Base-by-base conservation (phyloP, 1,284 basidiomycete genomes). In the Bjerkandera adusta region DNA sequence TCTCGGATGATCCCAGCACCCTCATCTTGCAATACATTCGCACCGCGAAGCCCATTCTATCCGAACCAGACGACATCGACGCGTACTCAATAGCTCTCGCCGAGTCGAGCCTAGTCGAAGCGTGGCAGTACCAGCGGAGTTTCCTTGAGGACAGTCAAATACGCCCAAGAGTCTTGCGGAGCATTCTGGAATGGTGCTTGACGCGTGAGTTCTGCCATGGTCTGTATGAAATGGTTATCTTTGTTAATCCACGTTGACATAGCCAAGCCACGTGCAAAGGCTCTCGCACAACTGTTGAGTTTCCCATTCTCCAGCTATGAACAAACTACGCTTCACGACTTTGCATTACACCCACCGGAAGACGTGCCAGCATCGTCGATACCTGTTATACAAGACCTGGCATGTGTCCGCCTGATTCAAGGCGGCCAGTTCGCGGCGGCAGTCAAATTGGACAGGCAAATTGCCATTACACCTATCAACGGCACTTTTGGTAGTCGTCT, bases 321-420 rank as follows among this genome's bases (percentile, higher is more conserved):
- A 61, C 76, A 85, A 55, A 60, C 68, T 1, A 61, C 76, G 11
- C 62, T 90, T 1, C 75, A 81, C 36, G 52, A 66, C 0, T 81
- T 79, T 51, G 82, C 83, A 1, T 68, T 79, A 18, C 67, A 75
- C 13, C 81, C 85, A 3, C 79, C 84, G 0, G 54, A 70, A 27
- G 57, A 69, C 22, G 63, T 84, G 20, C 63, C 79, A 0, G 50
- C 70, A 0, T 51, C 68, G 0, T 78, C 81, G 1, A 65, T 84
- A 16, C 73, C 79, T 2, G 69, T 82, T 10, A 65, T 93, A 0
- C 89, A 92, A 62, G 87, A 92, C 57, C 75, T 93, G n/a, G 75
- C 91, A 25, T 89, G 84, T 47, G 78, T 89, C 7, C 81, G 90
- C 10, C 75, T 92, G 3, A 79, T 92, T 25, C 86, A 91, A 58